These are phyloP conservation scores for Aspergillus funiculosus DNA, from an alignment of 495 filamentous ascomycete genomes.

Conservation along the genomic window DNA sequence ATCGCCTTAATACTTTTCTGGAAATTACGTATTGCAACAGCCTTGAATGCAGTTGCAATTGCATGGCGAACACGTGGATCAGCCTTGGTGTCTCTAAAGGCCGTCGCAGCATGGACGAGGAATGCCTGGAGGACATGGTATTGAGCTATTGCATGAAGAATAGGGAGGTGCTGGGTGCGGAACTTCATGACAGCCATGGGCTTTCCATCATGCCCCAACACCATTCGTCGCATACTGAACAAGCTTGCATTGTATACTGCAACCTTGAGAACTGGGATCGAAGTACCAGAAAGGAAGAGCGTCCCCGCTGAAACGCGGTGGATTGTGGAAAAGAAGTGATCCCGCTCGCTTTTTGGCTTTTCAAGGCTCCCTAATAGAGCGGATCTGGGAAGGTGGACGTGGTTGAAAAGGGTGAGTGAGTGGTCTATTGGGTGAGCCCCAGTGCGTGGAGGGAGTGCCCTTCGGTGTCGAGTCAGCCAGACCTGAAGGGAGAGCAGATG, in stretches of 20 bases:
- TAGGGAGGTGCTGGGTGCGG: slow-evolving; percentile 33
- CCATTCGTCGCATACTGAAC: slow-evolving; percentile 23
- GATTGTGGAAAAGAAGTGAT: slow-evolving; percentile 26
- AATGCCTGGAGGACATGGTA: slow-evolving; percentile 29
- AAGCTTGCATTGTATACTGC: slow-evolving; percentile 21
- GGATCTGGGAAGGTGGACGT: slow-evolving; percentile 24
- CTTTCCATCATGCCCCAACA: slow-evolving; percentile 1
- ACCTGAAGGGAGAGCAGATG: too few species aligned
- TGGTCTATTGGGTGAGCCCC: slow-evolving; percentile 32
- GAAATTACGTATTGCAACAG: slow-evolving; percentile 17
- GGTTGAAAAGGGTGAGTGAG: slow-evolving; percentile 30
- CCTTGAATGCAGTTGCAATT: slow-evolving; percentile 28
- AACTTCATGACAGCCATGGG: slow-evolving; percentile 27
- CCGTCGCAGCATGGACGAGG: slow-evolving; percentile 11
- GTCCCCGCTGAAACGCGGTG: slow-evolving; percentile 25
- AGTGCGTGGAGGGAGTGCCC: slow-evolving; percentile 21
- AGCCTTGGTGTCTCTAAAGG: slow-evolving; percentile 9
- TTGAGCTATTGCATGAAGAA: slow-evolving; percentile 30
- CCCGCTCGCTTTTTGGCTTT: slow-evolving; percentile 10
- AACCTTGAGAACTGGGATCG: slow-evolving; percentile 22
- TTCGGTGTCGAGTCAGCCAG: too few species aligned
- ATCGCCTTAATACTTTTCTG: slow-evolving; percentile 14
- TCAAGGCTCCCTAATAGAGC: slow-evolving; percentile 26
- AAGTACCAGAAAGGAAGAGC: slow-evolving; percentile 16
- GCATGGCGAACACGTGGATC: slow-evolving; percentile 20